Evolutionary conservation across 192 early-diverging fungal species (phyloP).

Genomic region (Coemansia sp.): DNA sequence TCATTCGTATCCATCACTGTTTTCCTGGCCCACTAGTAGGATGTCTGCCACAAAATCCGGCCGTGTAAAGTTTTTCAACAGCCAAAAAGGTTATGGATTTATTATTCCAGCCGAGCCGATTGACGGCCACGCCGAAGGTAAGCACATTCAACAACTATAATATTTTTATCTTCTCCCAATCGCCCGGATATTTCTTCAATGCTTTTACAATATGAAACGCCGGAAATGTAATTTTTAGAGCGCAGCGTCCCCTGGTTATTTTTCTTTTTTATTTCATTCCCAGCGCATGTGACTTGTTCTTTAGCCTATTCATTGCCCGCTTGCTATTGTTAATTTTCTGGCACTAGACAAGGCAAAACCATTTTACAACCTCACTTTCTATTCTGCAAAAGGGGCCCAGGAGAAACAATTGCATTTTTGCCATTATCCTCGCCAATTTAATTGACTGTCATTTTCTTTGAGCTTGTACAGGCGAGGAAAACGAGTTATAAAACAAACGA

Average conservation of each 20-base stretch:
- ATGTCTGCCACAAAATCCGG: slow-evolving; percentile 33
- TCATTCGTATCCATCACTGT: not conserved
- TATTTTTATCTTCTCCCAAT: not conserved
- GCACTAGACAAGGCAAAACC: not conserved
- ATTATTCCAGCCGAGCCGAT: slow-evolving; percentile 71
- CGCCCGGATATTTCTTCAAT: slow-evolving; percentile 1
- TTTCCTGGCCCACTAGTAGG: slow-evolving; percentile 21
- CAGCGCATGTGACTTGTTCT: not conserved
- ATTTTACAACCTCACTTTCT: not conserved
- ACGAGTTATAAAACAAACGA: not conserved
- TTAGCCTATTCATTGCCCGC: not conserved
- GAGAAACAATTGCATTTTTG: not conserved
- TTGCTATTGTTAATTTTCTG: not conserved
- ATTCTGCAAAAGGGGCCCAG: not conserved
- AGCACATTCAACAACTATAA: not conserved
- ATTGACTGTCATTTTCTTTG: not conserved
- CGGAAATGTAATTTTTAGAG: not conserved
- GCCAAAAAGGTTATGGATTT: slow-evolving; percentile 87
- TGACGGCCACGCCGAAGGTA: slow-evolving; percentile 74
- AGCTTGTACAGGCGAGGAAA: not conserved
- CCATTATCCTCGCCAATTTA: not conserved
- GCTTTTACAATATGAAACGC: not conserved
- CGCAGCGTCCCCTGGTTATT: not conserved
- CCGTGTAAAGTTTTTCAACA: slow-evolving; percentile 84
- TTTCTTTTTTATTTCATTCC: not conserved